Percentiles rank a stretch among this genome's conserved stretches.
Conservation (phyloP, 768 basidiomycete species). For the Amanita polypyramis region DNA sequence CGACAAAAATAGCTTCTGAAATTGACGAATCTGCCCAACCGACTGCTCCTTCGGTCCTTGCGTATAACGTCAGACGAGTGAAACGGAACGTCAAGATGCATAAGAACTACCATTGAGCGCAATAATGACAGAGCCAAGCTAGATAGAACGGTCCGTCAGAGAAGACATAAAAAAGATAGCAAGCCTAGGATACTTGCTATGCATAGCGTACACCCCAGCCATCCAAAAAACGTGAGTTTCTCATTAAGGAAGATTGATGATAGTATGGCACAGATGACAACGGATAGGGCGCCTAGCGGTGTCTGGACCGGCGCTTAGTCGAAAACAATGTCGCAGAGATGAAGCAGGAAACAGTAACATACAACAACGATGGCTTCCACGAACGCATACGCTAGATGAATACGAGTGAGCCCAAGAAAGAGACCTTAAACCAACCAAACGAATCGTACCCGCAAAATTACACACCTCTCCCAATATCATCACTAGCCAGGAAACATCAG, state of each 20-base stretch:
- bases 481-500: conserved; percentile 32
- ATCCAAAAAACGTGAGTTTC: conserved; percentile 90
- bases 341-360: conserved; percentile 24
- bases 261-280: conserved; percentile 89
- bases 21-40: conserved; percentile 57
- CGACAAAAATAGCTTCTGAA: conserved; percentile 72
- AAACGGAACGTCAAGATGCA: conserved; percentile 15
- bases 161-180: background rate
- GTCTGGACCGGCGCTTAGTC: conserved; percentile 36
- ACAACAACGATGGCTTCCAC: conserved; percentile 90
- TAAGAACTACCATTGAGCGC: conserved; percentile 64
- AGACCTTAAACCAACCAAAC: conserved; percentile 15
- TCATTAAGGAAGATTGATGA: conserved; percentile 93
- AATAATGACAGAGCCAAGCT: conserved; percentile 84
- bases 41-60: conserved; percentile 61
- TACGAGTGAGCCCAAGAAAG: background rate
- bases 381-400: conserved; percentile 67
- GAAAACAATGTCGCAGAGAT: background rate
- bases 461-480: conserved; percentile 89
- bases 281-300: conserved; percentile 91
- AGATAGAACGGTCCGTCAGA: background rate
- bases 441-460: conserved; percentile 66
- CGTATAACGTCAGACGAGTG: conserved; percentile 5
- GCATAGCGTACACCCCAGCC: conserved; percentile 88
- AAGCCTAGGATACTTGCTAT: conserved; percentile 46